Evolutionary conservation across 129 eudicot species (phyloP).

Genomic region (Pittosporum tobira): DNA sequence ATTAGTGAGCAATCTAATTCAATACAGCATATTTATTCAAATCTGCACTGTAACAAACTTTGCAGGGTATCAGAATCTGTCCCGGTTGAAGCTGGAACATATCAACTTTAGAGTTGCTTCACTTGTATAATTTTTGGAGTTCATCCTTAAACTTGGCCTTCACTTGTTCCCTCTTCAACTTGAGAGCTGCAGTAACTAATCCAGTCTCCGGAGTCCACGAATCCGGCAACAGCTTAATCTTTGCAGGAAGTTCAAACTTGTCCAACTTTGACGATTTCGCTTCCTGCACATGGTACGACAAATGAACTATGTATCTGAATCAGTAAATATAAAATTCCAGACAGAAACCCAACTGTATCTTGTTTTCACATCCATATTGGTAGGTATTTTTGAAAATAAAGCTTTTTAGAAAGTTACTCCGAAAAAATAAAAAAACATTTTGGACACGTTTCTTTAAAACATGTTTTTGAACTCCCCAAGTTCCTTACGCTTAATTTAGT

Average conservation of each 20-base stretch:
- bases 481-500: no score
- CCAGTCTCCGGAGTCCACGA: slow-evolving; percentile 97
- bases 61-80: not conserved
- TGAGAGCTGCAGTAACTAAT: slow-evolving; percentile 86
- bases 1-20: no score
- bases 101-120: slow-evolving; percentile 9
- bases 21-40: no score
- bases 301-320: not conserved
- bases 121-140: slow-evolving; percentile 49
- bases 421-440: no score
- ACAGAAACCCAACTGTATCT: not conserved
- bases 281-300: slow-evolving; percentile 32
- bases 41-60: not conserved
- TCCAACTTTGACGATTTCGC: slow-evolving; percentile 71
- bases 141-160: slow-evolving; percentile 67
- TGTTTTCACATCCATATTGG: not conserved
- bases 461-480: not conserved
- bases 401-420: no score
- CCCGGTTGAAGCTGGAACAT: not conserved
- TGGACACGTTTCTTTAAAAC: not conserved
- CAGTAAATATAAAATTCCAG: not conserved
- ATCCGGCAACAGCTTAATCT: slow-evolving; percentile 69
- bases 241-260: slow-evolving; percentile 81
- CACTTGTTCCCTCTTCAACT: slow-evolving; percentile 79
- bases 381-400: no score